phyloP scores from a whole-genome alignment of 2,329 filamentous ascomycete species.

The Corynespora cassiicola region DNA sequence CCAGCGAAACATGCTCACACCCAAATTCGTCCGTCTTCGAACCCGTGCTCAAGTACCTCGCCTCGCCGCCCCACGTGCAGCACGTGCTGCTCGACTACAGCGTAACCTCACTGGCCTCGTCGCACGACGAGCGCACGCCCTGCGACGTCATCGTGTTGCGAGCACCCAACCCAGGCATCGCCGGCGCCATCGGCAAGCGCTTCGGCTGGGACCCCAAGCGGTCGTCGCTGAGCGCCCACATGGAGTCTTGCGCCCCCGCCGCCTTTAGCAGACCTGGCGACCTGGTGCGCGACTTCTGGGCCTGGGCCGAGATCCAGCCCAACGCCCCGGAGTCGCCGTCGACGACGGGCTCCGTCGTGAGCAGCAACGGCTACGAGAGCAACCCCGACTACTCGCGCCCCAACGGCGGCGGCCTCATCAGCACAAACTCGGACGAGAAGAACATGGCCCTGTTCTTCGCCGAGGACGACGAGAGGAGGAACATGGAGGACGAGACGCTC shows the following conservation, averaged over 20 bases:
- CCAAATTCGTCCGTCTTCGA: conserved; percentile 25
- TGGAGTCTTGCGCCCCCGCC: conserved; percentile 18
- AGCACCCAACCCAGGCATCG: conserved; percentile 26
- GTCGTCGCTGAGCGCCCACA: conserved; percentile 26
- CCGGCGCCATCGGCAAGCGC: conserved; percentile 32
- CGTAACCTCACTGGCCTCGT: conserved; percentile 25
- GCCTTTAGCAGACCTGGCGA: conserved; percentile 33
- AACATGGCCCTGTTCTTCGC: conserved; percentile 27
- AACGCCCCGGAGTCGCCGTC: conserved; percentile 15
- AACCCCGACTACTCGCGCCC: conserved; percentile 3
- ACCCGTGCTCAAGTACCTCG: conserved; percentile 20
- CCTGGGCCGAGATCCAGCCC: conserved; percentile 32
- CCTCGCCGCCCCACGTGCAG: conserved; percentile 22
- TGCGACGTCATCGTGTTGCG: conserved; percentile 31
- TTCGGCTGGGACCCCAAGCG: conserved; percentile 38
- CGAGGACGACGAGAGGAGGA: conserved; percentile 10
- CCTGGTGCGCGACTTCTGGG: conserved; percentile 35
- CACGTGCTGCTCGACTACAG: conserved; percentile 33
- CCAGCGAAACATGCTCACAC: conserved; percentile 22
- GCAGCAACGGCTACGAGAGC: conserved; percentile 16
- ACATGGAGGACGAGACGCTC: conserved; percentile 30
- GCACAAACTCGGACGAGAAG: conserved; percentile 34
- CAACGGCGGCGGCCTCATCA: conserved; percentile 9
- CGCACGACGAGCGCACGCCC: conserved; percentile 22
- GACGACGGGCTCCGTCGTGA: conserved; percentile 3